Evolutionary conservation across 2,329 filamentous ascomycete genomes (phyloP), one percentile per base, ranked within the genome.

Genomic region (Calcarisporium arbuscula): DNA sequence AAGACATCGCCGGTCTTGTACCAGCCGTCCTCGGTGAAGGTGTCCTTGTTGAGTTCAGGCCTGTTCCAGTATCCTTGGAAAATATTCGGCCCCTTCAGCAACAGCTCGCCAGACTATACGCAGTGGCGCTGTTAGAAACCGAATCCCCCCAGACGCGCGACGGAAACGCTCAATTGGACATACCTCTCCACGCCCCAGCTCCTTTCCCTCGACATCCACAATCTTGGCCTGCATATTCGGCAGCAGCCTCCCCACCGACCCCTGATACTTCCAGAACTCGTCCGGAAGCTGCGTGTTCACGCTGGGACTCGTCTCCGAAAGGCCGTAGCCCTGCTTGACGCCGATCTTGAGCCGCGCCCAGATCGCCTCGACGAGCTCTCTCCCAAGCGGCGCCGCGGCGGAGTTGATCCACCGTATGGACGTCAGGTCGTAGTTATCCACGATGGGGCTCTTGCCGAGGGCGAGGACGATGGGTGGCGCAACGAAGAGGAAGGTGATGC

Each of bases 1-100:
- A 86, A 85, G 18, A 95, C 79, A 50, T 95, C 89, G 3, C 89
- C 89, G 0, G 89, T 95, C 59, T 82, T 89, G 70, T 94, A 95
- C 66, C 80, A 95, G 2, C 86, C 86, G 44, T 94, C 86, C 0
- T 65, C 46, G 3, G 82, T 84, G 41, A 92, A 77, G 0, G 82
- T 79, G 29, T 85, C 79, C 3, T 65, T 67, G 4, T 85, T 87
- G 4, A 80, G 76, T 42, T 82, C 74, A 0, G 77, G 72, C 38
- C 84, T 83, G 50, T 87, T 85, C 47, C 82, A 70, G 52, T 90
- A 94, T 2, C 85, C 87, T 46, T 74, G 68, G 62, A 89, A 89
- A 14, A 90, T 66, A 41, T 92, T 92, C 0, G 86, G 85, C 0
- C 87, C 87, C 38, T 79, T 79, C 34, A 92, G 68, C 68, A 85